Evolutionary conservation across 306 rosid species (phyloP), one percentile per base, ranked within the genome.

Genomic region (Quillaja saponaria): DNA sequence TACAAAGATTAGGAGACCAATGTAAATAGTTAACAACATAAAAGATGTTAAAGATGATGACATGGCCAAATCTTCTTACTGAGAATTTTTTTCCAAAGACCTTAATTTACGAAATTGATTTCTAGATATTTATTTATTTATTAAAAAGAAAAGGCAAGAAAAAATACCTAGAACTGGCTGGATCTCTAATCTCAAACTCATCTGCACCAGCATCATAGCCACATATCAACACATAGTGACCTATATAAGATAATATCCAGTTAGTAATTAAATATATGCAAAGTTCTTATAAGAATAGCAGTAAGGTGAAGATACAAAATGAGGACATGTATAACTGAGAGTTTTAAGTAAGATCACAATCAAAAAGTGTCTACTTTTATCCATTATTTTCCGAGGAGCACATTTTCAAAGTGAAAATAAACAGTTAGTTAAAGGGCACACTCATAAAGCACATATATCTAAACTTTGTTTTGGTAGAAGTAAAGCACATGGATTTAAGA

Each of bases 161-260:
- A 59, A 34, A 41, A 39, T 84, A 92, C 99, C 79, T 84, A 42
- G 91, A 58, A 78, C 85, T 82, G 50, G 89, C 95, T 12, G 99
- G 99, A 87, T 92, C 97, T 85, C 99, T 84, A 62, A 92, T 92
- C 84, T 89, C 99, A 81, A 92, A 92, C 88, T 89, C 91, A 56
- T 89, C 94, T 7, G 87, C 85, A 67, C 51, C 84, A 67, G 82
- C 77, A 64, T 89, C 95, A 75, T 89, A 89, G 58, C 99, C 99
- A 57, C 99, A 89, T 67, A 92, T 82, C 82, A 92, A 72, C 10
- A 92, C 83, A 76, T 82, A 92, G 73, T 92, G 96, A 78, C 99
- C 96, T 89, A 77, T 67, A 69, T 21, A 71, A 45, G 51, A 72
- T 55, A 72, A 47, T 14, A 57, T 14, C n/a, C 17, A 42, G 48